Conservation (phyloP, 768 basidiomycete genomes). For the Phylloporus scabripes region DNA sequence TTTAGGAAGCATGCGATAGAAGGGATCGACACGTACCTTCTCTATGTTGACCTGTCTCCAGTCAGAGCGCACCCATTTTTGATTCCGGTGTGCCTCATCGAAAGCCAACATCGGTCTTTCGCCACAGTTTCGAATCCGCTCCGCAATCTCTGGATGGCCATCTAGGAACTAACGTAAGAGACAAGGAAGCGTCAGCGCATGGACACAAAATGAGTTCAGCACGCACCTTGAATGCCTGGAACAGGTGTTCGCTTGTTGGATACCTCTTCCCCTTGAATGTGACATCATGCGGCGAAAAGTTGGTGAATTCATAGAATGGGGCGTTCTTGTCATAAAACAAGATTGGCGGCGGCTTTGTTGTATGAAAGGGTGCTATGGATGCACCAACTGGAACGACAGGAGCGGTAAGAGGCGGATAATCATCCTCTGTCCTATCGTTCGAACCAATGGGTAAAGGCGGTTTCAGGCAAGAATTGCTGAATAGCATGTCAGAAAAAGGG, state of each 20-base stretch:
- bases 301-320: constrained; percentile 68
- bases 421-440: constrained; percentile 8
- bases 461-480: constrained; percentile 15
- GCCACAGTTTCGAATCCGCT: constrained; percentile 61
- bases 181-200: not conserved
- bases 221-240: constrained; percentile 65
- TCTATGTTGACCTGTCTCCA: constrained; percentile 67
- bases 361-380: constrained; percentile 26
- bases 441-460: constrained; percentile 5
- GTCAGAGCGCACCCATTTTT: constrained; percentile 55
- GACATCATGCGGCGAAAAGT: constrained; percentile 65
- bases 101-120: constrained; percentile 60
- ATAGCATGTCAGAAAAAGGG: constrained; percentile 1
- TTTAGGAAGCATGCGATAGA: not conserved
- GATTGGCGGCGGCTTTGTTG: constrained; percentile 34
- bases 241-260: constrained; percentile 73
- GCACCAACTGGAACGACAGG: constrained; percentile 25
- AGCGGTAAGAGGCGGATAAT: constrained; percentile 32
- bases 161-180: constrained; percentile 47
- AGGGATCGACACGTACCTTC: constrained; percentile 37
- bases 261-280: constrained; percentile 58
- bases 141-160: constrained; percentile 56
- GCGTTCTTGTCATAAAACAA: constrained; percentile 61
- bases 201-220: not conserved
- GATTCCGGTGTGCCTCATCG: constrained; percentile 60